These are phyloP conservation scores for Colletotrichum musicola DNA, from an alignment of 2,329 filamentous ascomycete genomes.

Conservation along the genomic window DNA sequence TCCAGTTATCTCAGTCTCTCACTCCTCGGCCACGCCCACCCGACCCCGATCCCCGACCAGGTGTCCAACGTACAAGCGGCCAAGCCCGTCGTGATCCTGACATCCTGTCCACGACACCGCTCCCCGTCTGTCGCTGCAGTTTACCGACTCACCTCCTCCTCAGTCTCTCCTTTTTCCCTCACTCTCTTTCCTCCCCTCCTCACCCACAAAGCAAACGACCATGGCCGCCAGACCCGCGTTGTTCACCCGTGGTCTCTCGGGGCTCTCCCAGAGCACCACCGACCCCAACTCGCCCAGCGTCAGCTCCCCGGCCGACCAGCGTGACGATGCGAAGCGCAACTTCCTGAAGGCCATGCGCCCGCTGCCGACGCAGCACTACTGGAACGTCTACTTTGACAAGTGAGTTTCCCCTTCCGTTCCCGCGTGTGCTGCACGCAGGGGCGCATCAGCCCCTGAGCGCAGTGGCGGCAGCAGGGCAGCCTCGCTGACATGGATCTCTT, in stretches of 20 bases:
- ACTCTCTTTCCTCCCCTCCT: background rate
- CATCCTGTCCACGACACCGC: slow-evolving; percentile 18
- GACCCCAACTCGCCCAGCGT: slow-evolving; percentile 71
- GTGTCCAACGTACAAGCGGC: slow-evolving; percentile 21
- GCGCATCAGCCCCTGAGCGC: background rate
- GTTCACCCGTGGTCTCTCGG: slow-evolving; percentile 74
- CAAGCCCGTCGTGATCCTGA: slow-evolving; percentile 15
- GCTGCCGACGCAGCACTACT: slow-evolving; percentile 83
- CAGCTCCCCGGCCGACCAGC: slow-evolving; percentile 77
- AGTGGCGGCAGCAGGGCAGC: no score
- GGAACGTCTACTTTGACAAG: slow-evolving; percentile 78
- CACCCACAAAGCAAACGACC: slow-evolving; percentile 43
- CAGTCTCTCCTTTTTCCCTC: no score
- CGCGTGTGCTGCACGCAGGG: background rate
- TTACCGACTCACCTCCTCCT: slow-evolving; percentile 8
- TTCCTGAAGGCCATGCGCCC: slow-evolving; percentile 80
- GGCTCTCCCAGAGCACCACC: slow-evolving; percentile 67
- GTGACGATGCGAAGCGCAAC: slow-evolving; percentile 86
- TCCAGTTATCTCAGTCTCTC: background rate
- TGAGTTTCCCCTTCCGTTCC: slow-evolving; percentile 45
- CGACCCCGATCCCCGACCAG: slow-evolving; percentile 32
- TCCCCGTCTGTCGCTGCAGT: slow-evolving; percentile 10
- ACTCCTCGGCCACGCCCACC: slow-evolving; percentile 29
- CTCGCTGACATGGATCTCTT: no score
- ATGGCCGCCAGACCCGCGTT: slow-evolving; percentile 71